Conservation (phyloP, 2,329 filamentous ascomycete species). For the Trichoderma sp. region DNA sequence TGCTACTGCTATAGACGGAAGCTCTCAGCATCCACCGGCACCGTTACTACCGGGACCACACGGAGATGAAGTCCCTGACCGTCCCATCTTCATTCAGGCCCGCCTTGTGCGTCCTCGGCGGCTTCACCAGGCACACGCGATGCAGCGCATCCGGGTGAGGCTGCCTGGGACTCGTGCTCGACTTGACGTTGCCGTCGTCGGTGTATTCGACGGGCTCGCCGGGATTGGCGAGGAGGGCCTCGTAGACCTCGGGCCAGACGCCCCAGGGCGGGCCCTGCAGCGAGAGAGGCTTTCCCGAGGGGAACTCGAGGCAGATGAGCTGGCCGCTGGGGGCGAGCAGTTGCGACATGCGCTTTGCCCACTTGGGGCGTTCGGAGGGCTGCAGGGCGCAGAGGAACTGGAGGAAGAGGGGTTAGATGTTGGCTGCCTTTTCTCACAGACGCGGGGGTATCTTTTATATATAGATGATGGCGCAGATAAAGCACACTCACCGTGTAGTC, state of each 20-base stretch:
- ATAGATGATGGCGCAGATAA: neutral
- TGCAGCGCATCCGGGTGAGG: constrained; percentile 42
- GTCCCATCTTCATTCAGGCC: constrained; percentile 49
- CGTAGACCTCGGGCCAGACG: constrained; percentile 68
- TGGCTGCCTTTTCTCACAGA: neutral
- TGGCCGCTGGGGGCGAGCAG: constrained; percentile 53
- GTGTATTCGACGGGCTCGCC: constrained; percentile 67
- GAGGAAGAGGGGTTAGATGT: neutral
- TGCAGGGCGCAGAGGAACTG: constrained; percentile 66
- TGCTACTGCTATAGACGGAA: neutral
- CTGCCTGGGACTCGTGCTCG: constrained; percentile 34
- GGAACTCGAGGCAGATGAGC: constrained; percentile 73
- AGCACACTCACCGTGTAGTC: constrained; percentile 63
- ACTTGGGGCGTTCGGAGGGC: constrained; percentile 52
- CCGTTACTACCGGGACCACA: constrained; percentile 48
- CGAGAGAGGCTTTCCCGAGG: constrained; percentile 67
- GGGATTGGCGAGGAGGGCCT: constrained; percentile 69
- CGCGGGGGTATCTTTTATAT: neutral
- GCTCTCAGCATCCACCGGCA: neutral
- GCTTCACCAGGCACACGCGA: constrained; percentile 53
- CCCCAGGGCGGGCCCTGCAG: constrained; percentile 73
- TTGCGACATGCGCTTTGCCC: constrained; percentile 55
- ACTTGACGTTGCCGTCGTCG: constrained; percentile 46
- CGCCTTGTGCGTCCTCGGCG: constrained; percentile 50
- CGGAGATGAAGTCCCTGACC: constrained; percentile 55